Conservation (phyloP, 768 basidiomycete genomes). For the Mycena sanguinolenta region DNA sequence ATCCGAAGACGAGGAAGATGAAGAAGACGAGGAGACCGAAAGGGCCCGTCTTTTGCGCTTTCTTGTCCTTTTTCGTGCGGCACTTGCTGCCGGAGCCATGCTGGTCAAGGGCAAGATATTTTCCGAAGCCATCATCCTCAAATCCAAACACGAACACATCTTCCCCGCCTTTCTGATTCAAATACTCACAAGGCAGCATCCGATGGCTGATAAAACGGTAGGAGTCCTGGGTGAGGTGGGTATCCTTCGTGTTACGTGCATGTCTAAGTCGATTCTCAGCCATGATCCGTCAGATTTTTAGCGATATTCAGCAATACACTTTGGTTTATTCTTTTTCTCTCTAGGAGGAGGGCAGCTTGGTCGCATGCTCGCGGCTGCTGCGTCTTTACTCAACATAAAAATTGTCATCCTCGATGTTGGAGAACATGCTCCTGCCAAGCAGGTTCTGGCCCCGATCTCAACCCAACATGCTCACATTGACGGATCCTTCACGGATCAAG, state of each 20-base stretch:
- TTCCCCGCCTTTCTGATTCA: background rate
- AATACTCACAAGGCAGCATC: conserved; percentile 4
- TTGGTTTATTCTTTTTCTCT: conserved; percentile 1
- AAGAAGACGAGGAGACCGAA: conserved; percentile 49
- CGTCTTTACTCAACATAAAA: conserved; percentile 87
- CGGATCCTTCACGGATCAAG: conserved; percentile 88
- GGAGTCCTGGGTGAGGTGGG: conserved; percentile 68
- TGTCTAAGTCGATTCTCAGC: background rate
- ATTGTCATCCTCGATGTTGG: conserved; percentile 90
- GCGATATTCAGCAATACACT: conserved; percentile 7
- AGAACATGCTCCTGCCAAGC: conserved; percentile 88
- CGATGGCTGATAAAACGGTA: conserved; percentile 61
- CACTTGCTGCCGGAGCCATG: conserved; percentile 48
- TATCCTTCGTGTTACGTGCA: background rate
- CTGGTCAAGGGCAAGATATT: conserved; percentile 13
- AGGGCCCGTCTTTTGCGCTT: conserved; percentile 69
- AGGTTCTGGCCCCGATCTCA: conserved; percentile 72
- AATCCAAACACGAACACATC: background rate
- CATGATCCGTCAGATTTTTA: conserved; percentile 12
- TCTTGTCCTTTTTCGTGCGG: conserved; percentile 60
- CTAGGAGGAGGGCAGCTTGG: conserved; percentile 97
- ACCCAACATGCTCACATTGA: conserved; percentile 77
- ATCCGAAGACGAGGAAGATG: conserved; percentile 36
- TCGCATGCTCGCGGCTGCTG: conserved; percentile 94
- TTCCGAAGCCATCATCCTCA: background rate